Base-by-base conservation (phyloP, 1,284 basidiomycete genomes). In the Mrakiaceae sp. region DNA sequence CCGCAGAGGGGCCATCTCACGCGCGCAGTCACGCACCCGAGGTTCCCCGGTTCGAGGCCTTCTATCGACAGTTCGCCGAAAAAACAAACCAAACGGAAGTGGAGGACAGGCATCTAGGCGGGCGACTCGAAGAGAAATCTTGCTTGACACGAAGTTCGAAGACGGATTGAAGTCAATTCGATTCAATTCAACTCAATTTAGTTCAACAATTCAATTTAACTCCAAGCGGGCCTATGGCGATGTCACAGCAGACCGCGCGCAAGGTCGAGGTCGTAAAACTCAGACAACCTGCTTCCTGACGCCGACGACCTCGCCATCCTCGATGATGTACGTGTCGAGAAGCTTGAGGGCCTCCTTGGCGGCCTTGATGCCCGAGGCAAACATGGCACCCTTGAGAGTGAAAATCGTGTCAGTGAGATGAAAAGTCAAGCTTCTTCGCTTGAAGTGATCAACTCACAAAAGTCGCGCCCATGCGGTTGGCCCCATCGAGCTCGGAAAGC, bases 401-500 rank as follows among this genome's bases (percentile, higher is more conserved):
- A 39, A 27, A 54, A 7, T n/a, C 48, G 14, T 14, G 48, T 8
- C 9, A 8, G 48, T 49, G 9, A 49, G 48, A 9, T 9, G 14
- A 49, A 49, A 8, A 46, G 87, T 87, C 70, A 89, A 89, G 7
- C 53, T 48, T 40, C 12, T n/a, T 8, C 40, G 16, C 10, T 2
- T 7, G 16, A 52, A 54, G n/a, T 16, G 39, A 3, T 6, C 16
- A 39, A 54, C 52, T n/a, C 16, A 54, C 70, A 58, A 70, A 72
- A 9, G 87, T 88, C 8, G 87, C 86, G 2, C 87, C 86, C 86
- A 87, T 88, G 48, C 88, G 81, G 76, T 87, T 87, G 62, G 84
- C 84, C 40, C 88, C 88, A 72, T 90, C 88, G 72, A 88, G 84
- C 75, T 90, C 88, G 27, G 85, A 86, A 42, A 91, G 79, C 75